These are phyloP conservation scores for Trichoderma sp. DNA, from an alignment of 2,329 filamentous ascomycete genomes.

Conservation along the genomic window DNA sequence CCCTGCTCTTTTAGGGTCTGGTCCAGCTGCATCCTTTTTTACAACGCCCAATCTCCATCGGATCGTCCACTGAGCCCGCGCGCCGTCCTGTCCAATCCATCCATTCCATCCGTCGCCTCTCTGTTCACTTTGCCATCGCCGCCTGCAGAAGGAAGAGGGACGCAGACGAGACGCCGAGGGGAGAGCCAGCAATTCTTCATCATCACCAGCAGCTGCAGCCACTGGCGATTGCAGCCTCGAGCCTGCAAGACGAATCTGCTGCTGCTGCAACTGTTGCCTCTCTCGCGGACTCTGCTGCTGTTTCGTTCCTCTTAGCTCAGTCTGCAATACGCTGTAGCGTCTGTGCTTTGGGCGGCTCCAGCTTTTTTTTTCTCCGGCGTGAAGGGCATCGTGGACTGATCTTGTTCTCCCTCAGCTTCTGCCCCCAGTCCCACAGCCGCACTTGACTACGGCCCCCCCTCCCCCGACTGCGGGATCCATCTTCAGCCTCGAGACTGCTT, in stretches of 20 bases:
- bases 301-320: not conserved
- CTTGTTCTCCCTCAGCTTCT: slow-evolving; percentile 4
- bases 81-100: slow-evolving; percentile 6
- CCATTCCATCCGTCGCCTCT: not conserved
- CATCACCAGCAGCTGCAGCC: not conserved
- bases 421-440: slow-evolving; percentile 22
- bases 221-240: not conserved
- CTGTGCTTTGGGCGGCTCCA: slow-evolving; percentile 11
- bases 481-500: slow-evolving; percentile 17
- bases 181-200: not conserved
- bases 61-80: slow-evolving; percentile 19
- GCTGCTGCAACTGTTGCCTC: not conserved
- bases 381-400: slow-evolving; percentile 13
- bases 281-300: not conserved
- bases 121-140: not conserved
- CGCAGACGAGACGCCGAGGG: not conserved
- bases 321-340: not conserved
- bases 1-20: not conserved
- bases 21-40: slow-evolving; percentile 22
- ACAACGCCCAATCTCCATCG: slow-evolving; percentile 26
- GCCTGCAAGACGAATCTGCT: not conserved
- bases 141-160: not conserved
- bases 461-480: slow-evolving; percentile 16
- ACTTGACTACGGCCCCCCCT: slow-evolving; percentile 9
- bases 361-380: slow-evolving; percentile 14